Evolutionary conservation across 2,329 filamentous ascomycete genomes (phyloP).

Genomic region (Hypoxylon sp.): DNA sequence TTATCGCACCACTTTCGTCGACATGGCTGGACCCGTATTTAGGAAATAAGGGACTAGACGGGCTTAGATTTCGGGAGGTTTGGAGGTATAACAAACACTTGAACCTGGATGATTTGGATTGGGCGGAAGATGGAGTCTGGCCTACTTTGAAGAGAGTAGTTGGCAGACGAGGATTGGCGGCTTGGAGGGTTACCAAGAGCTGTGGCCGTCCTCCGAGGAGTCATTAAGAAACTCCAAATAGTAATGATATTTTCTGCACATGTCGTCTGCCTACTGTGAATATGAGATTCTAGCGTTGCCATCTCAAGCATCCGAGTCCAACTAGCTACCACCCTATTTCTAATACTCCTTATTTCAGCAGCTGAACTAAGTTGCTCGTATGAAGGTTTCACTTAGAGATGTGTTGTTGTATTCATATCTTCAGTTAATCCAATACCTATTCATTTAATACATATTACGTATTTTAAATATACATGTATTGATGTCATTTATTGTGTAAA

Average conservation of each 20-base stretch:
- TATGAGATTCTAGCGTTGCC: background rate
- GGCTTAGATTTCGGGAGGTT: slow-evolving; percentile 76
- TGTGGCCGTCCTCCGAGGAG: slow-evolving; percentile 56
- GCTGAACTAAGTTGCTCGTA: background rate
- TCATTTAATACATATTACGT: background rate
- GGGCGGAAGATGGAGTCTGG: slow-evolving; percentile 82
- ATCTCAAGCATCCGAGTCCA: background rate
- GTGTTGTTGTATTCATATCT: background rate
- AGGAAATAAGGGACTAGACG: slow-evolving; percentile 70
- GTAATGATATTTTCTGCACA: slow-evolving; percentile 7
- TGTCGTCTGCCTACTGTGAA: background rate
- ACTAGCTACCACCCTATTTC: background rate
- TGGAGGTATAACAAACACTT: slow-evolving; percentile 79
- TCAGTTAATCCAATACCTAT: background rate
- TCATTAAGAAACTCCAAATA: slow-evolving; percentile 27
- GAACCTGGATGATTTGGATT: slow-evolving; percentile 85
- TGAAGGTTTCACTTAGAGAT: background rate
- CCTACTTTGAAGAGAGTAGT: slow-evolving; percentile 77
- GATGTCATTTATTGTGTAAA: background rate
- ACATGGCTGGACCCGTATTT: slow-evolving; percentile 77
- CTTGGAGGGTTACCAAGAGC: slow-evolving; percentile 76
- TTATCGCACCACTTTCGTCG: slow-evolving; percentile 81
- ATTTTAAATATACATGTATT: background rate
- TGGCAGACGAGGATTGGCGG: slow-evolving; percentile 72
- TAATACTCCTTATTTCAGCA: background rate